phyloP scores from a whole-genome alignment of 1,139 yeast species.

The Torulaspora globosa region DNA sequence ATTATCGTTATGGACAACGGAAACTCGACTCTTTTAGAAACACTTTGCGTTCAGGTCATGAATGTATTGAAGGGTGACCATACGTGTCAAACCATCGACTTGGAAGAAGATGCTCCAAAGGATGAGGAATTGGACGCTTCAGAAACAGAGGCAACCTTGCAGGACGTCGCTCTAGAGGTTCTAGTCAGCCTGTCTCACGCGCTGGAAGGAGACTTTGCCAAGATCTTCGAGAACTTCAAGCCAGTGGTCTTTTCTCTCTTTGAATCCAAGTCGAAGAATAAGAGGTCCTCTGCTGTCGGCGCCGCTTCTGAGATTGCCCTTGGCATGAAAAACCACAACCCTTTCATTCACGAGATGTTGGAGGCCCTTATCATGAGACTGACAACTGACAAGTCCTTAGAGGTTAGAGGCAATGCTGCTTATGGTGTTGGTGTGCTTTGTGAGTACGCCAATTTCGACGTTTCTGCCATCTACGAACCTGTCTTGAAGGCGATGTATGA shows the following conservation, averaged over 20 bases:
- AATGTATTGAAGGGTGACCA: slow-evolving; percentile 74
- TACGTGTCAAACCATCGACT: slow-evolving; percentile 68
- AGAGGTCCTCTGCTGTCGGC: slow-evolving; percentile 83
- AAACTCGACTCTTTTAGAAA: slow-evolving; percentile 59
- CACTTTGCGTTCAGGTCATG: slow-evolving; percentile 66
- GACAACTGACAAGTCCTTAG: slow-evolving; percentile 72
- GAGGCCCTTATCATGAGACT: slow-evolving; percentile 66
- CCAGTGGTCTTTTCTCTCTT: slow-evolving; percentile 59
- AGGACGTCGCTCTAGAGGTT: slow-evolving; percentile 83
- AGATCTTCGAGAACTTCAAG: slow-evolving; percentile 70
- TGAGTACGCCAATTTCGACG: slow-evolving; percentile 56
- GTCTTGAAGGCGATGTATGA: slow-evolving; percentile 75
- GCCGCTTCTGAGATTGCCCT: slow-evolving; percentile 84
- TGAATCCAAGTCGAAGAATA: slow-evolving; percentile 61
- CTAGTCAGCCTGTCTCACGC: slow-evolving; percentile 71
- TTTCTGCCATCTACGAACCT: slow-evolving; percentile 60
- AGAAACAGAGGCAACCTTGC: slow-evolving; percentile 81
- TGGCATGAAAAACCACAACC: slow-evolving; percentile 67
- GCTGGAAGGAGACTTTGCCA: slow-evolving; percentile 62
- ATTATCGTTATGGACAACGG: slow-evolving; percentile 59
- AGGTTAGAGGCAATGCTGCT: slow-evolving; percentile 93
- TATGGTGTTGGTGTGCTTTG: slow-evolving; percentile 88
- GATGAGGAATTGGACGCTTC: slow-evolving; percentile 64
- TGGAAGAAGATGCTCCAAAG: slow-evolving; percentile 48
- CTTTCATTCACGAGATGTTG: slow-evolving; percentile 65